Conservation (phyloP, 495 filamentous ascomycete genomes). For the Neurospora sp. region DNA sequence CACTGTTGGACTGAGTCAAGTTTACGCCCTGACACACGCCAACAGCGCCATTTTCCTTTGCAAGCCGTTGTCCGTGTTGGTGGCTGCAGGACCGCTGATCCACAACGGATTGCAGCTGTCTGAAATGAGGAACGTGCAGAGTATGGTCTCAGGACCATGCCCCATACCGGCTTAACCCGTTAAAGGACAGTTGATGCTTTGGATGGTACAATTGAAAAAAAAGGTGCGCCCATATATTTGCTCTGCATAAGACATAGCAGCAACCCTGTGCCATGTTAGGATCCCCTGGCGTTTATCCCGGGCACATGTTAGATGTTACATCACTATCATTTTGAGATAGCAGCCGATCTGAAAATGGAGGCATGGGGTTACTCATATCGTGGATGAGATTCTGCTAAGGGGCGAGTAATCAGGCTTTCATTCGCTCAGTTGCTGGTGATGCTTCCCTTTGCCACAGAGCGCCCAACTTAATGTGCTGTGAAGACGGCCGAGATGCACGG, state of each 20-base stretch:
- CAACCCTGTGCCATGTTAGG: neutral
- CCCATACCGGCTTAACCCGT: neutral
- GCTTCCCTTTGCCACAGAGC: neutral
- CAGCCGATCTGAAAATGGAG: neutral
- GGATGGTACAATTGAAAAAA: neutral
- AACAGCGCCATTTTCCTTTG: neutral
- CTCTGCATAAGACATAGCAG: neutral
- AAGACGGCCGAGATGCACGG: neutral
- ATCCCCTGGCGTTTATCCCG: neutral
- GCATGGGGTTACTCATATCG: neutral
- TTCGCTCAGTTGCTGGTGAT: neutral
- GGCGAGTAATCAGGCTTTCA: neutral
- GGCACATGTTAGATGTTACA: neutral
- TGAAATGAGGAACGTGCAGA: constrained; percentile 1
- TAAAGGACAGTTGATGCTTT: neutral
- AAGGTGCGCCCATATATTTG: neutral
- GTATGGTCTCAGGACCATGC: neutral
- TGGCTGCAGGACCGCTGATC: constrained; percentile 2
- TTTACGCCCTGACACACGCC: neutral
- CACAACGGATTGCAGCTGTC: constrained; percentile 9
- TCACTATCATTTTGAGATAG: neutral
- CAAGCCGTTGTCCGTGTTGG: neutral
- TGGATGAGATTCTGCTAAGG: neutral
- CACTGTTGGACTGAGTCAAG: neutral
- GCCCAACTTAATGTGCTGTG: neutral